Evolutionary conservation across 169 alveolate genomes (phyloP).

Genomic region (Eimeria brunetti): DNA sequence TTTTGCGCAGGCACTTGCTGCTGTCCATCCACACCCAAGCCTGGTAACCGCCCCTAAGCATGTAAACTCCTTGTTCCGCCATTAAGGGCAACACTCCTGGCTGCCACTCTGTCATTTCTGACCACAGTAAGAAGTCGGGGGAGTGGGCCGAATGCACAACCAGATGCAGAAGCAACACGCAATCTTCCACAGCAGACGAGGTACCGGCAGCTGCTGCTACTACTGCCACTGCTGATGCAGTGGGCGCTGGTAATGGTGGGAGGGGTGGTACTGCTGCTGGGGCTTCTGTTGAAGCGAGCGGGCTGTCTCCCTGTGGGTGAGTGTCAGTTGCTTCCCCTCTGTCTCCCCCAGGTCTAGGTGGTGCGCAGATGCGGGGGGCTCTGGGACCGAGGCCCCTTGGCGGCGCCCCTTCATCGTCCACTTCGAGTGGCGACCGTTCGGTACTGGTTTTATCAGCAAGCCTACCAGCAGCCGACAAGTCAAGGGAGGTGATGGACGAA

Average conservation of each 20-base stretch:
- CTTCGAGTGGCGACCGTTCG: background rate
- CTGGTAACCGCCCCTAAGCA: slow-evolving; percentile 28
- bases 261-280: slow-evolving; percentile 10
- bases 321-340: slow-evolving; percentile 15
- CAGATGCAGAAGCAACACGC: slow-evolving; percentile 41
- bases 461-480: background rate
- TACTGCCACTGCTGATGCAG: slow-evolving; percentile 18
- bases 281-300: background rate
- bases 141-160: slow-evolving; percentile 63
- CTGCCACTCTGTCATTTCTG: slow-evolving; percentile 57
- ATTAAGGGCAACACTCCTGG: slow-evolving; percentile 40
- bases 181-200: slow-evolving; percentile 9
- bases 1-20: slow-evolving; percentile 66
- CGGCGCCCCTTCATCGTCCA: background rate
- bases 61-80: slow-evolving; percentile 35
- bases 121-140: slow-evolving; percentile 61
- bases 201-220: slow-evolving; percentile 11
- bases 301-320: slow-evolving; percentile 21
- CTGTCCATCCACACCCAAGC: slow-evolving; percentile 54
- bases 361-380: slow-evolving; percentile 28
- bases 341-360: slow-evolving; percentile 69
- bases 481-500: background rate
- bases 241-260: background rate
- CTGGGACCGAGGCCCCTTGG: slow-evolving; percentile 22
- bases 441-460: background rate